Evolutionary conservation across 805 yeast species (phyloP).

Genomic region (Vanderwaltozyma yarrowii): DNA sequence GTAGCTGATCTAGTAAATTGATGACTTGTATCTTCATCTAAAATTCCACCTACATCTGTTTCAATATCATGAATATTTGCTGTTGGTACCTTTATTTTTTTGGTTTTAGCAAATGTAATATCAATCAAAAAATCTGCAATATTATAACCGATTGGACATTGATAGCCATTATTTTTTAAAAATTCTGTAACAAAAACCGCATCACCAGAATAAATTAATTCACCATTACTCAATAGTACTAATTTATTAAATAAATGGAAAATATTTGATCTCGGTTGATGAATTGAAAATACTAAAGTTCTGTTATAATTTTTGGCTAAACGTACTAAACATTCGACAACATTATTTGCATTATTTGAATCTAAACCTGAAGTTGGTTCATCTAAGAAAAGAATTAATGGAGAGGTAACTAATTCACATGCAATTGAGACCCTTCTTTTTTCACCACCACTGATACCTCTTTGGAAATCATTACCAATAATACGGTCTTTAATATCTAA

Average conservation of each 20-base stretch:
- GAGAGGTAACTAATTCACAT: conserved; percentile 84
- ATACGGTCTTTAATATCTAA: conserved; percentile 71
- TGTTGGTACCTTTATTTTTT: too few relatives aligned
- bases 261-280: conserved; percentile 94
- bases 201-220: conserved; percentile 80
- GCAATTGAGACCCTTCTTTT: conserved; percentile 88
- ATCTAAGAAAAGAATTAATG: conserved; percentile 71
- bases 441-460: conserved; percentile 84
- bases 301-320: conserved; percentile 73
- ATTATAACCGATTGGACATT: conserved; percentile 83
- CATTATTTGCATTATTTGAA: conserved; percentile 86
- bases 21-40: neutral
- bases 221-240: conserved; percentile 73
- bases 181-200: conserved; percentile 65
- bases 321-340: conserved; percentile 71
- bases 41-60: conserved; percentile 4
- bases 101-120: conserved; percentile 52
- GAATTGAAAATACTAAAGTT: conserved; percentile 87
- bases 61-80: conserved; percentile 12
- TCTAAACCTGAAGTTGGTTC: conserved; percentile 96
- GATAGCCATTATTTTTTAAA: conserved; percentile 63
- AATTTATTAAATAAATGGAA: conserved; percentile 84
- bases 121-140: conserved; percentile 91
- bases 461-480: conserved; percentile 78
- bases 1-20: conserved; percentile 33